phyloP scores from a whole-genome alignment of 2,329 filamentous ascomycete genomes.

The Eurotiales sp. region DNA sequence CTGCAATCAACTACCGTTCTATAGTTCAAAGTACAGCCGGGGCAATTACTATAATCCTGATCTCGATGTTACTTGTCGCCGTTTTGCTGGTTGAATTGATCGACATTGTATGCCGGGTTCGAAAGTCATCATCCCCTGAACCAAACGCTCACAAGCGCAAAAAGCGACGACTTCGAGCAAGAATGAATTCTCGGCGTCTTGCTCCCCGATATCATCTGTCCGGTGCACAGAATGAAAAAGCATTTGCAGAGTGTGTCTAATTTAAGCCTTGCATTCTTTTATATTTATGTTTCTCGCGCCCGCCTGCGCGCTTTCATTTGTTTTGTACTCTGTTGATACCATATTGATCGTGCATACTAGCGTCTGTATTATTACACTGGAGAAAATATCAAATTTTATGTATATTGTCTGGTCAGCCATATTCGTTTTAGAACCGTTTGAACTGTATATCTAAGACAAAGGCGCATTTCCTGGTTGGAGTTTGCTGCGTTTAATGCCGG shows the following conservation, averaged over 20 bases:
- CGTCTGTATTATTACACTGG: neutral
- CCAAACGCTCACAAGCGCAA: neutral
- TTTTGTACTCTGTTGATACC: neutral
- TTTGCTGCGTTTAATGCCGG: too few relatives aligned
- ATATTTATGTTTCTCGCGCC: neutral
- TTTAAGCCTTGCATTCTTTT: too few relatives aligned
- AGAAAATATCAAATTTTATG: neutral
- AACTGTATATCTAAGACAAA: too few relatives aligned
- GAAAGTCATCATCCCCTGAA: neutral
- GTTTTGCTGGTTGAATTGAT: constrained; percentile 12
- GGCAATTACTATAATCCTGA: constrained; percentile 2
- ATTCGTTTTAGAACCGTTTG: too few relatives aligned
- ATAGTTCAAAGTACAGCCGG: neutral
- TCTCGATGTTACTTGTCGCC: constrained; percentile 7
- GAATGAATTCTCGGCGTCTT: neutral
- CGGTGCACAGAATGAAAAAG: neutral
- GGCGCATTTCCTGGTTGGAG: too few relatives aligned
- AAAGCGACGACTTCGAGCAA: neutral
- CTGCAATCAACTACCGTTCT: neutral
- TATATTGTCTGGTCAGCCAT: neutral
- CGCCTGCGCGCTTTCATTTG: neutral
- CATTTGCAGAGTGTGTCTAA: too few relatives aligned
- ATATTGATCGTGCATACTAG: neutral
- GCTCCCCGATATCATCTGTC: neutral
- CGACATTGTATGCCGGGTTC: neutral